Conservation (phyloP, 2,329 filamentous ascomycete genomes). For the Fusarium odoratissimum region DNA sequence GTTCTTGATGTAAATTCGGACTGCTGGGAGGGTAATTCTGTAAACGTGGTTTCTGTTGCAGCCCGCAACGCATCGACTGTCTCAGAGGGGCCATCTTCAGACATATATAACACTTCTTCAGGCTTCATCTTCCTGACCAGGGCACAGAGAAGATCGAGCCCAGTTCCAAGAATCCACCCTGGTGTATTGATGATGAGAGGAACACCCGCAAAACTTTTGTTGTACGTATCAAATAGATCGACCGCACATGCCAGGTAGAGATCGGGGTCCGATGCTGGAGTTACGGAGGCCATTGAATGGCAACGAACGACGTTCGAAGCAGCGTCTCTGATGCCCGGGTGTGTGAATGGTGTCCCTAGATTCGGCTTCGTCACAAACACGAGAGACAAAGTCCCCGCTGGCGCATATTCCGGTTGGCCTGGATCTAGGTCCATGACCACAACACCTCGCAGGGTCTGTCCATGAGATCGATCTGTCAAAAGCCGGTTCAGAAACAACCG, state of each 20-base stretch:
- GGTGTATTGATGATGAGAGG: slow-evolving; percentile 80
- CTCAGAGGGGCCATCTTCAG: slow-evolving; percentile 69
- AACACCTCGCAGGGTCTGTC: slow-evolving; percentile 49
- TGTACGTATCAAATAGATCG: slow-evolving; percentile 72
- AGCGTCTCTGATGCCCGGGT: slow-evolving; percentile 56
- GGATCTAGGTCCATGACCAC: slow-evolving; percentile 81
- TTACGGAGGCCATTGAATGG: slow-evolving; percentile 74
- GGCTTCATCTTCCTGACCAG: slow-evolving; percentile 66
- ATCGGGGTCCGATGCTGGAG: slow-evolving; percentile 73
- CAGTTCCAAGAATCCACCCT: slow-evolving; percentile 78
- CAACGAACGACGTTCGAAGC: slow-evolving; percentile 62
- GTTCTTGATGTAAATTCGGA: slow-evolving; percentile 68
- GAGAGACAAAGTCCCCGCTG: slow-evolving; percentile 77
- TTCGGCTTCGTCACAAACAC: slow-evolving; percentile 70
- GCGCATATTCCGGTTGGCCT: slow-evolving; percentile 79
- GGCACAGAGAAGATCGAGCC: slow-evolving; percentile 71
- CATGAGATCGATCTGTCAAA: slow-evolving; percentile 57
- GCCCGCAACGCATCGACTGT: slow-evolving; percentile 65
- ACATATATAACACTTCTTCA: slow-evolving; percentile 76
- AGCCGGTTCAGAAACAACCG: slow-evolving; percentile 74
- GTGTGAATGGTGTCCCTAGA: slow-evolving; percentile 75
- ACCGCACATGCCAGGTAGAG: slow-evolving; percentile 73
- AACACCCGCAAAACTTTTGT: slow-evolving; percentile 55
- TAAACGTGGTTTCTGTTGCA: slow-evolving; percentile 58
- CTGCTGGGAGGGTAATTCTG: slow-evolving; percentile 68